A percentile compares a stretch with the other conserved stretches of the same genome.
Conservation (phyloP, 306 rosid genomes). For the Inga leiocalycina region DNA sequence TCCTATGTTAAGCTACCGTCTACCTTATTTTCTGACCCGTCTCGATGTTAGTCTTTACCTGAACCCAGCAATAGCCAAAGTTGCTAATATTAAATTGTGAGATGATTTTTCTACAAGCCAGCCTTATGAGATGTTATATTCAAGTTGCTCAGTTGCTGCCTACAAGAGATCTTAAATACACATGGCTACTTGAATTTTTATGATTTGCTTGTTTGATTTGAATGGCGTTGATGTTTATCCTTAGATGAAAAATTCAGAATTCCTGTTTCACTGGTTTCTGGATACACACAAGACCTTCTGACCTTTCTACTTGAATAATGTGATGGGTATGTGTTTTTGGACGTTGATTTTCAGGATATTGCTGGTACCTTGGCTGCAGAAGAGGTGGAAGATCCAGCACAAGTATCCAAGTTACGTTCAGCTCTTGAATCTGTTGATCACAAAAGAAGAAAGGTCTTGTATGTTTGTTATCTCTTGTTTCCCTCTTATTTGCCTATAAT, state of each 20-base stretch:
- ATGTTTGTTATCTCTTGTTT: constrained; percentile 15
- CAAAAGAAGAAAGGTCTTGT: constrained; percentile 79
- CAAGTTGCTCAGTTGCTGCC: constrained; percentile 19
- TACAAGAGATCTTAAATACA: neutral
- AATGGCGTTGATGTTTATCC: neutral
- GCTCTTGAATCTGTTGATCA: constrained; percentile 90
- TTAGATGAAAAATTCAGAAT: neutral
- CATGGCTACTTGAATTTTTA: constrained; percentile 21
- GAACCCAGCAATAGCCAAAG: neutral
- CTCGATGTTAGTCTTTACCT: neutral
- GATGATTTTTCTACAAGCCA: neutral
- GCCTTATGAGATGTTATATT: constrained; percentile 12
- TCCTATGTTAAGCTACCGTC: neutral
- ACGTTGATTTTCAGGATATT: constrained; percentile 64
- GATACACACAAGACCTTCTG: neutral
- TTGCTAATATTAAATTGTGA: neutral
- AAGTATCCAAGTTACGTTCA: constrained; percentile 76
- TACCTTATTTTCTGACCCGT: neutral
- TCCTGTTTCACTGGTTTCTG: constrained; percentile 1
- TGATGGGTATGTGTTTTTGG: constrained; percentile 9
- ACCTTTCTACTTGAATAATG: neutral
- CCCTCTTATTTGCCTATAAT: neutral
- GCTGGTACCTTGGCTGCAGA: constrained; percentile 90
- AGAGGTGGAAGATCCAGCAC: constrained; percentile 73
- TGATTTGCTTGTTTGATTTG: constrained; percentile 24